These are phyloP conservation scores for Candida pseudoviswanathii DNA, from an alignment of 1,139 yeast species.

Conservation along the genomic window DNA sequence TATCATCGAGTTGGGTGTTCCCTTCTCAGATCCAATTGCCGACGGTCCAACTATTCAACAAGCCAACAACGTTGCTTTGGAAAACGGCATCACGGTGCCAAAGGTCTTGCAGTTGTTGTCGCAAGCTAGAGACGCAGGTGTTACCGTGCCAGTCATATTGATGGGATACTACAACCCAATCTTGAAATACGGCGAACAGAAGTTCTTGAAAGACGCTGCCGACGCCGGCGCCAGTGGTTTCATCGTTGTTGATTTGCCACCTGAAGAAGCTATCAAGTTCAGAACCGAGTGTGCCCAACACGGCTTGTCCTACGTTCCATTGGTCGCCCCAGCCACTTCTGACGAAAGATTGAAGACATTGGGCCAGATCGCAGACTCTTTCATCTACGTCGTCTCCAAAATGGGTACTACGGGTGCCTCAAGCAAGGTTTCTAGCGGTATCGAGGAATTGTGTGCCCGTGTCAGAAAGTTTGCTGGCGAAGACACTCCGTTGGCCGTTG, in stretches of 20 bases:
- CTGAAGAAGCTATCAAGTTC: constrained; percentile 92
- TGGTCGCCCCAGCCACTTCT: constrained; percentile 95
- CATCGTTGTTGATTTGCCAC: constrained; percentile 93
- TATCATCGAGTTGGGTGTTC: constrained; percentile 90
- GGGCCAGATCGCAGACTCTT: constrained; percentile 88
- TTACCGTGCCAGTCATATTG: constrained; percentile 81
- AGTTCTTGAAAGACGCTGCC: constrained; percentile 73
- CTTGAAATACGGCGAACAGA: constrained; percentile 83
- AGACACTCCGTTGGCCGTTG: constrained; percentile 88
- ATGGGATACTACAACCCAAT: constrained; percentile 99
- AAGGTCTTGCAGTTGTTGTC: constrained; percentile 69
- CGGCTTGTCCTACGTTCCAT: constrained; percentile 84
- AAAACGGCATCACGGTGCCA: constrained; percentile 75
- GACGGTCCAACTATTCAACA: constrained; percentile 97
- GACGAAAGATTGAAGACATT: constrained; percentile 80
- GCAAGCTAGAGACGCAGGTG: constrained; percentile 79
- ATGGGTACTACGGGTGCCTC: constrained; percentile 98
- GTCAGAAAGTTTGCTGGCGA: constrained; percentile 75
- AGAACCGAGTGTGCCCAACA: constrained; percentile 68
- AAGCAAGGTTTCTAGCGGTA: constrained; percentile 60
- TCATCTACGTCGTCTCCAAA: constrained; percentile 91
- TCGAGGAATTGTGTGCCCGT: constrained; percentile 69
- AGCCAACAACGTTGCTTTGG: constrained; percentile 77
- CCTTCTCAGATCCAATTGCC: constrained; percentile 98
- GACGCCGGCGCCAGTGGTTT: constrained; percentile 94